Evolutionary conservation across 106 monocot species (phyloP).

Genomic region (Dendrobium catenatum): DNA sequence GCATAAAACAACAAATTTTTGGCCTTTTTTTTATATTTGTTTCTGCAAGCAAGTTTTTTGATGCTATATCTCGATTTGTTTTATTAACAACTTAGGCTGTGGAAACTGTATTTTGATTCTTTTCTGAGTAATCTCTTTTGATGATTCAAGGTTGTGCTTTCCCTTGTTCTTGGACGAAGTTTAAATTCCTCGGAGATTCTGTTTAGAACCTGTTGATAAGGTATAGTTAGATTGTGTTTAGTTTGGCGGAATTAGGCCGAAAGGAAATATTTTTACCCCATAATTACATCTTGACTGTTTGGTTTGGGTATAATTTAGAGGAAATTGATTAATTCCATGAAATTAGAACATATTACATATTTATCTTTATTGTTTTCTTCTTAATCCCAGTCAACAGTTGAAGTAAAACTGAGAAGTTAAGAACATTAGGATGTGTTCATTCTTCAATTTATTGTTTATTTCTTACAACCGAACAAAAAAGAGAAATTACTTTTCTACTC

Average conservation of each 20-base stretch:
- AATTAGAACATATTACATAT: neutral
- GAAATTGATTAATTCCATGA: neutral
- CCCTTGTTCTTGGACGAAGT: neutral
- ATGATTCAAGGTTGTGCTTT: neutral
- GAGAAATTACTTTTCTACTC: neutral
- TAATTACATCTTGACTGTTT: neutral
- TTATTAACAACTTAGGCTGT: neutral
- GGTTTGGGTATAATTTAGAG: neutral
- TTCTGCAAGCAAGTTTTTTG: neutral
- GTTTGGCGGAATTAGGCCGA: neutral
- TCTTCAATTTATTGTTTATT: neutral
- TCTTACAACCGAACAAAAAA: neutral
- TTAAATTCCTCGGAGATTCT: neutral
- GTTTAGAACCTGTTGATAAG: neutral
- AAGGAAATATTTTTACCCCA: neutral
- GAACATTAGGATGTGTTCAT: neutral
- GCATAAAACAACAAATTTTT: neutral
- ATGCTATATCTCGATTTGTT: neutral
- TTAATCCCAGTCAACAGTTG: neutral
- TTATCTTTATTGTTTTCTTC: neutral
- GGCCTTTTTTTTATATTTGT: neutral
- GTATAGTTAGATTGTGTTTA: no score
- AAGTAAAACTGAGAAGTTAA: neutral
- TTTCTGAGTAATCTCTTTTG: neutral
- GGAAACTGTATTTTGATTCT: neutral